Conservation (phyloP, 495 filamentous ascomycete genomes). For the Parathielavia hyrcaniae region DNA sequence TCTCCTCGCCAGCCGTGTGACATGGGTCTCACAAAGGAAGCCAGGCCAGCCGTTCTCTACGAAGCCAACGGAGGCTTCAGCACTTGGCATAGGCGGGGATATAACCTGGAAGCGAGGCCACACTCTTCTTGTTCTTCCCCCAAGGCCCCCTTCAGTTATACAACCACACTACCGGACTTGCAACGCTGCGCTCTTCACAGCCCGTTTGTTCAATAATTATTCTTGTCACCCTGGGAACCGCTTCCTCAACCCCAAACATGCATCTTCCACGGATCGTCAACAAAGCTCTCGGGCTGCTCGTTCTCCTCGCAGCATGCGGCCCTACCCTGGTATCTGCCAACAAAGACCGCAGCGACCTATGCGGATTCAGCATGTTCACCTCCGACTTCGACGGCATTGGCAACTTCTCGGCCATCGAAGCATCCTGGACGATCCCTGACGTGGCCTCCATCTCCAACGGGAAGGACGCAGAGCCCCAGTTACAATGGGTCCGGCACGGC, state of each 20-base stretch:
- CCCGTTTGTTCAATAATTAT: background rate
- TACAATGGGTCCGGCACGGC: background rate
- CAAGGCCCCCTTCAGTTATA: too few species aligned
- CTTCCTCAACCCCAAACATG: background rate
- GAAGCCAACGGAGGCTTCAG: too few species aligned
- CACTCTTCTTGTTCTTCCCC: too few species aligned
- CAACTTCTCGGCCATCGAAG: conserved; percentile 1
- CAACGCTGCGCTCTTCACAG: too few species aligned
- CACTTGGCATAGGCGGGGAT: too few species aligned
- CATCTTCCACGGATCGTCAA: too few species aligned
- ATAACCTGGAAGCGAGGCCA: too few species aligned
- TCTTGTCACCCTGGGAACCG: background rate
- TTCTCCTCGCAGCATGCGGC: background rate
- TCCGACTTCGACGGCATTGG: background rate
- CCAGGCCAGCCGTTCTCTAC: too few species aligned
- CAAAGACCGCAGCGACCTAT: background rate
- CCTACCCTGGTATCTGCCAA: background rate
- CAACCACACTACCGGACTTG: too few species aligned
- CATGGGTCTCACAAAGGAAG: too few species aligned
- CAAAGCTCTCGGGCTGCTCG: background rate
- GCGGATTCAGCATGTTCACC: conserved; percentile 2
- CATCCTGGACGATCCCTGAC: background rate
- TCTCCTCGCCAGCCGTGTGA: too few species aligned
- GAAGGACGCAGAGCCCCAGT: background rate
- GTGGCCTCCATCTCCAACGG: background rate